phyloP scores from a whole-genome alignment of 768 basidiomycete genomes.

The Mycena indigotica region DNA sequence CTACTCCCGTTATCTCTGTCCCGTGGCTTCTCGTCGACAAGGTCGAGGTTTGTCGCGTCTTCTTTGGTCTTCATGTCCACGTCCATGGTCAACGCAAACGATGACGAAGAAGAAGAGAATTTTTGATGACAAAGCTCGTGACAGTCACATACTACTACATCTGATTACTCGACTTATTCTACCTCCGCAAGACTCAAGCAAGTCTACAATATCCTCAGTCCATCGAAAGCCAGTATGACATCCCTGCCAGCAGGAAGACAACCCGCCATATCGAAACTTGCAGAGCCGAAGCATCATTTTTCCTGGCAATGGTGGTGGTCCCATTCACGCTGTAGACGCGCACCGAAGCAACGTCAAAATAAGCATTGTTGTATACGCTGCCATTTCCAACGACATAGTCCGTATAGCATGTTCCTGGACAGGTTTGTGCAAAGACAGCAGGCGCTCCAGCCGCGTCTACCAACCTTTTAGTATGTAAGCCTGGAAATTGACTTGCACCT shows the following conservation, averaged over 20 bases:
- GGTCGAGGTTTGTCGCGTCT: constrained; percentile 32
- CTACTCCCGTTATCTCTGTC: constrained; percentile 30
- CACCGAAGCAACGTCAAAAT: constrained; percentile 71
- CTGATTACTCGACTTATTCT: constrained; percentile 1
- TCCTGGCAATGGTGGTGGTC: constrained; percentile 27
- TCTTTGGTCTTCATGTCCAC: constrained; percentile 83
- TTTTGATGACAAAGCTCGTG: constrained; percentile 6
- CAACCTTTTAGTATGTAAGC: constrained; percentile 5
- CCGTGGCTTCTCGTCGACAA: constrained; percentile 59
- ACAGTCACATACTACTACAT: constrained; percentile 7
- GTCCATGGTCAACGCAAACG: constrained; percentile 53
- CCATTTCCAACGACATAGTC: constrained; percentile 69
- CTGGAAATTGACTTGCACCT: too few relatives aligned
- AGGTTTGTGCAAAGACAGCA: constrained; percentile 59
- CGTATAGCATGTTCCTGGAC: constrained; percentile 66
- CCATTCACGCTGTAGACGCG: constrained; percentile 46
- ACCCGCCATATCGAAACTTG: neutral
- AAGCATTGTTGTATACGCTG: constrained; percentile 63
- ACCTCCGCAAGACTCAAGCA: neutral
- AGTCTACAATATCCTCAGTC: neutral
- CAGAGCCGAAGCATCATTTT: constrained; percentile 1
- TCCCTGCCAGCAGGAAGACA: neutral
- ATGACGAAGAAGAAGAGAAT: constrained; percentile 4
- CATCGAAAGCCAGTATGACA: neutral
- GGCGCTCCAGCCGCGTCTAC: constrained; percentile 54